Base-by-base conservation (phyloP, 768 basidiomycete species). In the Tulasnella sp. region DNA sequence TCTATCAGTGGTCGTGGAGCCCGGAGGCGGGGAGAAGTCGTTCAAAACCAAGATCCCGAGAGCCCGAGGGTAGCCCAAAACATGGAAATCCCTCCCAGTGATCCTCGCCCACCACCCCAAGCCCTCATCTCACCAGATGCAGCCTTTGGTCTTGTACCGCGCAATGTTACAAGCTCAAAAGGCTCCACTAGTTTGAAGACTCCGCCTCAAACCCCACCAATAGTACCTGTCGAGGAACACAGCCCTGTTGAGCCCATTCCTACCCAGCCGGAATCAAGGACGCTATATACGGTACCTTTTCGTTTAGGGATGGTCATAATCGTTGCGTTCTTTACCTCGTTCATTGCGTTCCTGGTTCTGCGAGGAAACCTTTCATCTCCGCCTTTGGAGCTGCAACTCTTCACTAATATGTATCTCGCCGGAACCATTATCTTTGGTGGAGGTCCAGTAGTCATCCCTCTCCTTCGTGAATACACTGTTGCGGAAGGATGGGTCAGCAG, bases 361-460 rank as follows among this genome's bases (percentile, higher is more conserved):
- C 29, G 27, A 27, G 2, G 28, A 24, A 41, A 53, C 45, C 45
- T 49, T 55, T 13, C 44, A 55, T 51, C 47, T 56, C 54, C 53
- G 51, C 55, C 28, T 53, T 50, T 47, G 57, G 37, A 24, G 24
- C 48, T 52, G 33, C 53, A 37, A 55, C 33, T 46, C 16, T 73
- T 72, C 61, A 68, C 64, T 45, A 72, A 70, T 58, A 68, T 73
- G 67, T 65, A 70, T 57, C 60, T 73, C 12, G 72, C 70, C 1
- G 73, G 73, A 7, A 68, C 68, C 8, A 69, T 72, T 52, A 72
- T 74, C 33, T 72, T 73, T 50, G 73, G 61, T 8, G 76, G 75
- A 12, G 76, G 76, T 32, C 75, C 76, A 1, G 76, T 77, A 8
- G 75, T 77, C 29, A 72, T 76, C 54, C 75, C 75, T 9, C 65